Evolutionary conservation across 2,329 filamentous ascomycete genomes (phyloP), one percentile per base, ranked within the genome.

Genomic region (Exophiala oligosperma): DNA sequence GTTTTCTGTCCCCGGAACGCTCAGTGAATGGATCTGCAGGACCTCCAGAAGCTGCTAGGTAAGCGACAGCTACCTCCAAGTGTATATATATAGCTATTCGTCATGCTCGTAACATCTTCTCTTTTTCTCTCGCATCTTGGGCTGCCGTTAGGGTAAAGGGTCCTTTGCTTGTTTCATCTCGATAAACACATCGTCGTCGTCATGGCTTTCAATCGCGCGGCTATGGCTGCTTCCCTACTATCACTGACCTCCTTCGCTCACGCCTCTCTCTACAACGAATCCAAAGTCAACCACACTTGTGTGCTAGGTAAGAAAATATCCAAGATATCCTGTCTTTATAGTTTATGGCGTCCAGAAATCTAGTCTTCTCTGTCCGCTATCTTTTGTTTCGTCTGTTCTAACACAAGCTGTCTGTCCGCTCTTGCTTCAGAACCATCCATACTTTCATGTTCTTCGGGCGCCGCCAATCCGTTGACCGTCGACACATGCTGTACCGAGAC

Each of bases 401-500:
- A 46, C 43, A 46, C 43, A 17, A 17, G 17, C 17, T 17, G 59
- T 64, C 11, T 56, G 66, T 40, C 49, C n/a, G 6, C 32, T 11
- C 2, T 29, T 29, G 8, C 8, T 17, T 8, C 49, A 63, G 59
- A 64, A 52, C 59, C 61, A 29, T 32, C 60, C 29, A 54, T 66
- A 63, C 72, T 81, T 32, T 84, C 81, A 1, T 84, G 82, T 71
- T 81, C 79, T 71, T 81, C 79, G 1, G 64, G 71, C 21, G 68
- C 71, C 1, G 81, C 79, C 4, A 70, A 72, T 24, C 76, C 74
- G 1, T 71, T 66, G 35, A 69, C 74, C 53, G 80, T 83, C 35
- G 84, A 88, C 67, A 81, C 81, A 1, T 88, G 85, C 77, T 88
- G 85, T 66, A 77, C 78, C 14, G 85, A 88, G 74, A 88, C 85